A percentile compares a stretch with the other conserved stretches of the same genome.
Evolutionary conservation across 108 stramenopile genomes (phyloP).

Genomic region (Cyclotella choctawhatcheeana): DNA sequence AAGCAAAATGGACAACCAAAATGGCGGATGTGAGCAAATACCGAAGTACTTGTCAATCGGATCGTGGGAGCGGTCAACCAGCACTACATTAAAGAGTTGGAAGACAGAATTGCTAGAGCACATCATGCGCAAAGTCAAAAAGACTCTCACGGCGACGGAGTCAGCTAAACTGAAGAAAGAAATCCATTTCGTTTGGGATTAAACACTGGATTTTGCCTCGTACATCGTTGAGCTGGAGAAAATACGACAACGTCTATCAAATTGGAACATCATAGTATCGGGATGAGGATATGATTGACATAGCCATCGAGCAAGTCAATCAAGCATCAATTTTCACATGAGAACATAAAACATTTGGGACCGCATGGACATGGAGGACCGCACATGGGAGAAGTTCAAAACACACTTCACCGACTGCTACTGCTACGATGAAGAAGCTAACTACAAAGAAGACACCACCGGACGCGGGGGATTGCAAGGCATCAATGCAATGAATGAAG

Average conservation of each 20-base stretch:
- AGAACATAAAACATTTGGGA: background rate
- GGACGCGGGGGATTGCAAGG: conserved; percentile 1
- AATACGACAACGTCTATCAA: background rate
- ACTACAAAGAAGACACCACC: background rate
- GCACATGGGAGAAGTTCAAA: background rate
- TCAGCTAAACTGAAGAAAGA: background rate
- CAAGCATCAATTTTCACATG: background rate
- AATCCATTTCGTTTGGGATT: background rate
- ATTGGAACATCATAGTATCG: background rate
- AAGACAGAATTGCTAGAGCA: background rate
- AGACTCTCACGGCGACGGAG: background rate
- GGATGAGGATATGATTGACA: background rate
- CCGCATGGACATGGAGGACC: background rate
- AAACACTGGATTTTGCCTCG: background rate
- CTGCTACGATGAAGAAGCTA: background rate
- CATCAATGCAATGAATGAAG: background rate
- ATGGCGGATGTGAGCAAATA: background rate
- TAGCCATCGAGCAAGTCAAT: background rate
- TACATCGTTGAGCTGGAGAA: background rate
- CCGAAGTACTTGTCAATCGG: background rate
- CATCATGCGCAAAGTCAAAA: background rate
- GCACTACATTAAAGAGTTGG: background rate
- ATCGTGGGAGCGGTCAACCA: background rate
- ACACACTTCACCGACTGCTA: conserved; percentile 3
- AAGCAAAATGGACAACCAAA: background rate